Evolutionary conservation across 176 grass and related monocot genomes (phyloP), one percentile per base, ranked within the genome.

Genomic region (Ananas comosus): DNA sequence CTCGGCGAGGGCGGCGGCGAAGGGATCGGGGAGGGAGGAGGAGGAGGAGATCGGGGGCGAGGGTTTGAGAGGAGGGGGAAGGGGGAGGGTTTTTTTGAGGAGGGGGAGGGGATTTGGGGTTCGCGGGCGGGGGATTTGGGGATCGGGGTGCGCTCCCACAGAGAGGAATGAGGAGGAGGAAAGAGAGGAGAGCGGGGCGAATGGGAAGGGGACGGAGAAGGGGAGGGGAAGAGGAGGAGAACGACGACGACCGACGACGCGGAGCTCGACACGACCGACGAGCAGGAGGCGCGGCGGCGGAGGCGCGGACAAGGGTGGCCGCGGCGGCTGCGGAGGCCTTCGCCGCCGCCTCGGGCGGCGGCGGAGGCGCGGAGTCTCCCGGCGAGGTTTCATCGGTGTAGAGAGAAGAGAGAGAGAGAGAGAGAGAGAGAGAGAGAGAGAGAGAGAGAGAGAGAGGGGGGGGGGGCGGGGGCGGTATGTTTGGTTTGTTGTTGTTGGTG

Each of bases 91-190:
- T 23, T 23, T 23, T 23, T 23, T 23, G 22, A 1, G 17, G 53
- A 51, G 23, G 33, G 23, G 17, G 61, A 69, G 67, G 2, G 47
- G 51, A 49, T 0, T 67, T 69, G 54, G 2, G 11, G 73, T 51
- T 33, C 68, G 69, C 79, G 85, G 11, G 80, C 71, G 52, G 89
- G 85, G 1, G 80, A 86, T 71, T 81, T 85, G 80, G 90, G 90
- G 70, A 93, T 83, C 90, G 0, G 90, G 49, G 83, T 83, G 67
- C 85, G 86, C 68, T 93, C 90, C 90, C 90, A 93, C 22, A 89
- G 86, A 93, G 89, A 13, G 90, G 90, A 49, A 93, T 65, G 0
- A 84, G 21, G 78, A 89, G 74, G 74, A 24, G 68, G 78, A 72
- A 21, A 83, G 66, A 68, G 83, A 78, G 14, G 89, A 85, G 64